Conservation (phyloP, 2,329 filamentous ascomycete species). For the Penicillium sp. region DNA sequence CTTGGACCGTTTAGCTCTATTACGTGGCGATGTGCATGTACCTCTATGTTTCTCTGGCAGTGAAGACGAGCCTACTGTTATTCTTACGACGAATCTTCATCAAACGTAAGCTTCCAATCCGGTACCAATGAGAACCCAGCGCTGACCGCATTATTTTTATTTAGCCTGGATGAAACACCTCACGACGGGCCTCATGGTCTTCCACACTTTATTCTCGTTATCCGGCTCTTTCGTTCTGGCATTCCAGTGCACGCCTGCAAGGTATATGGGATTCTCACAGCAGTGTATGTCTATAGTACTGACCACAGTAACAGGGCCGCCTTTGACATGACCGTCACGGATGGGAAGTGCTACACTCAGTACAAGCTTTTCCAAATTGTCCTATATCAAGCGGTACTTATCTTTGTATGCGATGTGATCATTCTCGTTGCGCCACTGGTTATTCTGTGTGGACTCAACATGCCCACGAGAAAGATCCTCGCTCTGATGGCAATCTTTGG, state of each 20-base stretch:
- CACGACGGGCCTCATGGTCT: slow-evolving; percentile 5
- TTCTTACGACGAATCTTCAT: slow-evolving; percentile 10
- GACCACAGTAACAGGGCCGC: neutral
- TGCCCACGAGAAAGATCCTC: slow-evolving; percentile 6
- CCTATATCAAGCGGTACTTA: slow-evolving; percentile 10
- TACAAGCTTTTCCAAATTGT: slow-evolving; percentile 8
- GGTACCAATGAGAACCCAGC: too few relatives aligned
- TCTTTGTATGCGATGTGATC: slow-evolving; percentile 7
- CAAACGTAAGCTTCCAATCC: neutral
- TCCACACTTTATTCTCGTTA: slow-evolving; percentile 2
- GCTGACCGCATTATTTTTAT: neutral
- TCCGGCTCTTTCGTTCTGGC: slow-evolving; percentile 9
- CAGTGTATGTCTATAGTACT: neutral
- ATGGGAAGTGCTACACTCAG: slow-evolving; percentile 3
- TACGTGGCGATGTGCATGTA: slow-evolving; percentile 12
- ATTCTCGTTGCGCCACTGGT: slow-evolving; percentile 5
- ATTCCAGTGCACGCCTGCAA: slow-evolving; percentile 7
- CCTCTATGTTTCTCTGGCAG: slow-evolving; percentile 5
- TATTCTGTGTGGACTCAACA: slow-evolving; percentile 2
- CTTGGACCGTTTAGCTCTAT: neutral
- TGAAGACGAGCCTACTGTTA: slow-evolving; percentile 5
- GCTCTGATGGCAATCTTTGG: slow-evolving; percentile 13
- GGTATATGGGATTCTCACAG: neutral
- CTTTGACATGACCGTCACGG: slow-evolving; percentile 1
- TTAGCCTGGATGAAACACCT: slow-evolving; percentile 10